Evolutionary conservation across 2,329 filamentous ascomycete species (phyloP).

Genomic region (Colletotrichum musae): DNA sequence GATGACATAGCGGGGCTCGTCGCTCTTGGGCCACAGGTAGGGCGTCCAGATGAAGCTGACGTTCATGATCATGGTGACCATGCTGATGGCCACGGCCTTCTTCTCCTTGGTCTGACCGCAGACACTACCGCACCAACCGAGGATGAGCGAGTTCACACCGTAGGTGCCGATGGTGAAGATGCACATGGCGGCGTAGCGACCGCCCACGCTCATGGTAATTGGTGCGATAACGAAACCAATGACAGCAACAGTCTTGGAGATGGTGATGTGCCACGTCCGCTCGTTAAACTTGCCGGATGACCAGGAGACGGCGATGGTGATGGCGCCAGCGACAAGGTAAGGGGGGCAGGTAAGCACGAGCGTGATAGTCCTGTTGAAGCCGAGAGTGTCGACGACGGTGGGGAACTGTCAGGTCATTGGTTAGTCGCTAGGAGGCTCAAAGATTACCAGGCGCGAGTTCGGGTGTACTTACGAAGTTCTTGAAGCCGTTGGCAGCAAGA

Average conservation of each 20-base stretch:
- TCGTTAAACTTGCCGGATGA: slow-evolving; percentile 59
- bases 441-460: too few species aligned
- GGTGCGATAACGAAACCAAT: slow-evolving; percentile 54
- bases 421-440: neutral
- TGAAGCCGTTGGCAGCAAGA: slow-evolving; percentile 61
- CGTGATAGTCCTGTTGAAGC: slow-evolving; percentile 62
- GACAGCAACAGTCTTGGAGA: slow-evolving; percentile 55
- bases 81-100: slow-evolving; percentile 54
- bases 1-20: slow-evolving; percentile 56
- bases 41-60: slow-evolving; percentile 57
- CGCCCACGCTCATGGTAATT: slow-evolving; percentile 45
- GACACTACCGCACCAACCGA: slow-evolving; percentile 55
- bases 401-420: slow-evolving; percentile 46
- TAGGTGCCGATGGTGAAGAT: slow-evolving; percentile 49
- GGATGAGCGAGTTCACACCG: slow-evolving; percentile 56
- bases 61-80: slow-evolving; percentile 47
- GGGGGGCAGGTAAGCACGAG: slow-evolving; percentile 61
- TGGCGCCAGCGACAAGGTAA: slow-evolving; percentile 49
- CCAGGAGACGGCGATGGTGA: slow-evolving; percentile 45
- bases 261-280: slow-evolving; percentile 59
- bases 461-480: slow-evolving; percentile 51
- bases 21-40: slow-evolving; percentile 56
- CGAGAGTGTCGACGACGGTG: slow-evolving; percentile 61
- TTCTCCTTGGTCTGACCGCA: slow-evolving; percentile 60
- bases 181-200: slow-evolving; percentile 49